Evolutionary conservation across 2,329 filamentous ascomycete species (phyloP).

Genomic region (Paecilomyces fulvus): DNA sequence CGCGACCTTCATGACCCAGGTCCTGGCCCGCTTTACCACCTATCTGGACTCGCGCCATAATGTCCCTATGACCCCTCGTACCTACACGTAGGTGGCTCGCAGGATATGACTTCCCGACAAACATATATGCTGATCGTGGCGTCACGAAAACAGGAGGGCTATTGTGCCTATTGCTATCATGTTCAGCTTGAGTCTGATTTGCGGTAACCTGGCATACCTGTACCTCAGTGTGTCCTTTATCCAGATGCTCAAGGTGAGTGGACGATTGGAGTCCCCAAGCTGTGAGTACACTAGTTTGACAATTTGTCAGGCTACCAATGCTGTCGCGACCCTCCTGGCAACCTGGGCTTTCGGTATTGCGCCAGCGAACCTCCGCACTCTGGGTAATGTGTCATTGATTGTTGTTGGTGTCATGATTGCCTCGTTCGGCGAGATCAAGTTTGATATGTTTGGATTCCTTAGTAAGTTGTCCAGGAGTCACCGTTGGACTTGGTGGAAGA

Average conservation of each 20-base stretch:
- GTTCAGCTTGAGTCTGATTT: constrained; percentile 94
- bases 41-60: constrained; percentile 90
- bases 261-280: constrained; percentile 6
- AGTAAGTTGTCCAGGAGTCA: too few relatives aligned
- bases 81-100: constrained; percentile 49
- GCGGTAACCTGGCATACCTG: constrained; percentile 89
- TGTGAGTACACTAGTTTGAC: constrained; percentile 1
- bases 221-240: constrained; percentile 96
- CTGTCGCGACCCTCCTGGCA: constrained; percentile 82
- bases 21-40: constrained; percentile 81
- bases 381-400: constrained; percentile 90
- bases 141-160: constrained; percentile 41
- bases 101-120: too few relatives aligned
- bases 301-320: constrained; percentile 69
- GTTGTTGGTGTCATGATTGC: constrained; percentile 92
- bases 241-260: constrained; percentile 92
- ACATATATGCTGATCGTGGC: too few relatives aligned
- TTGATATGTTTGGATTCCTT: constrained; percentile 56
- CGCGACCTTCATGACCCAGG: constrained; percentile 86
- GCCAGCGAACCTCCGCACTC: constrained; percentile 73
- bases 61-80: constrained; percentile 91
- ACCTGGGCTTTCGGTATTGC: constrained; percentile 83
- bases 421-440: constrained; percentile 91
- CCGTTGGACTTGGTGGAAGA: too few relatives aligned
- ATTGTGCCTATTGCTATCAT: constrained; percentile 93